A percentile compares a stretch with the other conserved stretches of the same genome.
These are phyloP conservation scores for Dendrocalamus latiflorus DNA, from an alignment of 202 grass and related monocot genomes.

Conservation along the genomic window DNA sequence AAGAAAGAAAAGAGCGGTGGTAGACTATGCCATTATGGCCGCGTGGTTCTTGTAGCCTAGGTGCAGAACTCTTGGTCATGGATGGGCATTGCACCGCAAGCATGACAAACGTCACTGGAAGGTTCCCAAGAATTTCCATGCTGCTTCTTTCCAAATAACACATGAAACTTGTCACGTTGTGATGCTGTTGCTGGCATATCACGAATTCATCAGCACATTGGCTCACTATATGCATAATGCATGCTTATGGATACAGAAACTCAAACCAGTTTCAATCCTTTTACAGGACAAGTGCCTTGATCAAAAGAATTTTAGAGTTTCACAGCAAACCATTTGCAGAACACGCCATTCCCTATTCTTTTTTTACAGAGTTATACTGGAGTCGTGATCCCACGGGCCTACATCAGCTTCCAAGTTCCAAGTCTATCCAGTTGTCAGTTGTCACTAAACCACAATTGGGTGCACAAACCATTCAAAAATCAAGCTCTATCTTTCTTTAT, in stretches of 20 bases:
- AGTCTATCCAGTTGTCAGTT: constrained; percentile 22
- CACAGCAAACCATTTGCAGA: constrained; percentile 1
- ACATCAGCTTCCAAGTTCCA: constrained; percentile 31
- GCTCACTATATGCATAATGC: not conserved
- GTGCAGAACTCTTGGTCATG: not conserved
- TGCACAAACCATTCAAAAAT: constrained; percentile 23
- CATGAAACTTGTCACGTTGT: not conserved
- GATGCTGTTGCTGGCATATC: not conserved
- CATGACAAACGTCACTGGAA: not conserved
- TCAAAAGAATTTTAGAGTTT: constrained; percentile 20
- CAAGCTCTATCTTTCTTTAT: not conserved
- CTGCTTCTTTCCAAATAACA: not conserved
- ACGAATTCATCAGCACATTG: not conserved
- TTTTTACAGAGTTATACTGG: constrained; percentile 48
- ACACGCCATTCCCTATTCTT: constrained; percentile 42
- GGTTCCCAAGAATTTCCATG: not conserved
- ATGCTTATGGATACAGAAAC: not conserved
- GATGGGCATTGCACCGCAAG: not conserved
- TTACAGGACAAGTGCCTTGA: not conserved
- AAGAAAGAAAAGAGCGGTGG: not conserved
- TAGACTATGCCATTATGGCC: not conserved
- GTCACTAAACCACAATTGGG: constrained; percentile 13
- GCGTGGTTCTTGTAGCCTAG: not conserved
- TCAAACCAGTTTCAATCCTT: constrained; percentile 4
- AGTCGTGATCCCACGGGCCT: not conserved